Evolutionary conservation across 208 protist species (phyloP), one percentile per base, ranked within the genome.

Genomic region (Blastocrithidia nonstop): DNA sequence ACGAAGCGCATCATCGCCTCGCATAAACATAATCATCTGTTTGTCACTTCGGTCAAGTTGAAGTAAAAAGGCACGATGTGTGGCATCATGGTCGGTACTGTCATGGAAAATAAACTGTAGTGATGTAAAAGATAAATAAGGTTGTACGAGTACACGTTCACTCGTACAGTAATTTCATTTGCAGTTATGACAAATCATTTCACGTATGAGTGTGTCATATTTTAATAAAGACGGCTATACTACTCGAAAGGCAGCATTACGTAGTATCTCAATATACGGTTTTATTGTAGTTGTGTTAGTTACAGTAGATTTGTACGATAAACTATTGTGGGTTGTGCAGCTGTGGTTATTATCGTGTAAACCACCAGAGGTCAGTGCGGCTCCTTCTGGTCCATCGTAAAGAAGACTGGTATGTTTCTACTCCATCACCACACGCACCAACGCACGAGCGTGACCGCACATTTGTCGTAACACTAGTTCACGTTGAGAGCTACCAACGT

Each of bases 341-440:
- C 21, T 43, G n/a, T n/a, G 11, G n/a, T 35, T 44, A 25, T 47
- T n/a, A 3, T 29, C 22, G 29, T 9, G 9, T 13, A 45, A 15
- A 21, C 45, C 43, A 4, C 49, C 27, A 1, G 79, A 66, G 8
- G 44, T 63, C 11, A 88, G 57, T 4, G 62, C 74, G 15, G 74
- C 66, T n/a, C 74, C 79, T 43, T 84, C 80, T 21, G 61, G 48
- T 11, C 74, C 75, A 26, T 90, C 81, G 19, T 58, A 45, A 9
- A 54, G 6, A 0, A 90, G 39, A 44, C 72, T 83, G 31, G 26
- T n/a, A 13, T 55, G 61, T 36, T 85, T 85, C 43, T 91, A 74
- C 50, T 70, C 55, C 77, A 86, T 84, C 17, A 83, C 74, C 13
- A 68, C 69, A 9, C 71, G 57, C 40, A 91, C 77, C 36, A 91